These are phyloP conservation scores for Dactylellina leptospora DNA, from an alignment of 2,329 filamentous ascomycete species.

Conservation along the genomic window DNA sequence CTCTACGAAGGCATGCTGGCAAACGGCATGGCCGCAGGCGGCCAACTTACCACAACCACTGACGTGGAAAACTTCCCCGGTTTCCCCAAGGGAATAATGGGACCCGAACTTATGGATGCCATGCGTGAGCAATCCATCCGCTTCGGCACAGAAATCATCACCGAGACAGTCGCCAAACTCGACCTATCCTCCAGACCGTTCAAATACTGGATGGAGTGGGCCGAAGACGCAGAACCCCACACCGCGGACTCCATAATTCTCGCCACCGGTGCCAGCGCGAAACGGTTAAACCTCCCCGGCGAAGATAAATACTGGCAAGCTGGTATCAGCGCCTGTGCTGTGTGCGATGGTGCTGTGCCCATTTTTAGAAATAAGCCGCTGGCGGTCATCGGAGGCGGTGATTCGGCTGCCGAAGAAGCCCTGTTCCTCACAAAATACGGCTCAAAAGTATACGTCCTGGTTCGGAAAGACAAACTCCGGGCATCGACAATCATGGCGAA, in stretches of 20 bases:
- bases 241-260: conserved; percentile 94
- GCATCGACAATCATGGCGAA: conserved; percentile 93
- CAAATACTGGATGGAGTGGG: conserved; percentile 91
- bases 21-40: conserved; percentile 93
- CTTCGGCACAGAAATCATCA: conserved; percentile 92
- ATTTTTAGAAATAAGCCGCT: conserved; percentile 97
- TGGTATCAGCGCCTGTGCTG: conserved; percentile 93
- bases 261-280: conserved; percentile 91
- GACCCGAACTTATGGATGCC: conserved; percentile 88
- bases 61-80: conserved; percentile 98
- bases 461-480: conserved; percentile 83
- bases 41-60: conserved; percentile 96
- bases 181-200: conserved; percentile 87
- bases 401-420: conserved; percentile 96
- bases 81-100: conserved; percentile 88
- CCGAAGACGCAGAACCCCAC: conserved; percentile 77
- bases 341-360: conserved; percentile 95
- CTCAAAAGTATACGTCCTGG: conserved; percentile 91
- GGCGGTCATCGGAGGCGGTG: conserved; percentile 94
- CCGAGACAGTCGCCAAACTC: conserved; percentile 88
- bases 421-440: conserved; percentile 98
- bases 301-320: conserved; percentile 98
- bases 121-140: conserved; percentile 91
- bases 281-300: conserved; percentile 80
- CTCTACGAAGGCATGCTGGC: conserved; percentile 98